phyloP scores from a whole-genome alignment of 2,329 filamentous ascomycete species.

The Tolypocladium inflatum region DNA sequence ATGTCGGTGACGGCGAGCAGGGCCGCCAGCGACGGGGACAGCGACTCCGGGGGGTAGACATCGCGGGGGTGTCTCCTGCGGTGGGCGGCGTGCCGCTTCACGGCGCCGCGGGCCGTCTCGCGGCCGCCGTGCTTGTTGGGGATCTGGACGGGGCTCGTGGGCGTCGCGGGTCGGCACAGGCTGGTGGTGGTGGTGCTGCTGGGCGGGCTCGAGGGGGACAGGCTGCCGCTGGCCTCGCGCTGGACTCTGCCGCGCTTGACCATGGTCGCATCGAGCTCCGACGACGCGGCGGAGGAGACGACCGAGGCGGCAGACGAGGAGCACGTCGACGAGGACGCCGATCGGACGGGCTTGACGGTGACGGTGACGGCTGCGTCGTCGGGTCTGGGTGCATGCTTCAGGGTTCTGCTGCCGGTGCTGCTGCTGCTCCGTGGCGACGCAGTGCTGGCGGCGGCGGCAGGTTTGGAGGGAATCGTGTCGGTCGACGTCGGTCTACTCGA shows the following conservation, averaged over 20 bases:
- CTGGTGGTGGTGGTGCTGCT: constrained; percentile 13
- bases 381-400: constrained; percentile 3
- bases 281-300: constrained; percentile 1
- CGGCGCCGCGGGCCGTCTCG: constrained; percentile 22
- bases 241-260: constrained; percentile 21
- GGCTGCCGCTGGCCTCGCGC: constrained; percentile 12
- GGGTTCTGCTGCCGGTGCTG: neutral
- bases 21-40: constrained; percentile 51
- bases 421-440: neutral
- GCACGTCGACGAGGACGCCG: constrained; percentile 1
- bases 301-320: neutral
- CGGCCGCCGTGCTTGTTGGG: constrained; percentile 31
- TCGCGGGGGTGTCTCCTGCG: constrained; percentile 27
- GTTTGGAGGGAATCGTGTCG: neutral
- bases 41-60: constrained; percentile 40
- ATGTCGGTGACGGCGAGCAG: constrained; percentile 54
- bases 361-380: constrained; percentile 1
- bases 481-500: neutral
- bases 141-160: constrained; percentile 47
- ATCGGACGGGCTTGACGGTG: neutral
- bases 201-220: constrained; percentile 17
- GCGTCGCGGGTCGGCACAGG: constrained; percentile 18
- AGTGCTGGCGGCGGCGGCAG: neutral
- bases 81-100: constrained; percentile 27
- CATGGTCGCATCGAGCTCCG: constrained; percentile 20